phyloP scores from a whole-genome alignment of 192 early-diverging fungal species.

The Backusella morwellensis region DNA sequence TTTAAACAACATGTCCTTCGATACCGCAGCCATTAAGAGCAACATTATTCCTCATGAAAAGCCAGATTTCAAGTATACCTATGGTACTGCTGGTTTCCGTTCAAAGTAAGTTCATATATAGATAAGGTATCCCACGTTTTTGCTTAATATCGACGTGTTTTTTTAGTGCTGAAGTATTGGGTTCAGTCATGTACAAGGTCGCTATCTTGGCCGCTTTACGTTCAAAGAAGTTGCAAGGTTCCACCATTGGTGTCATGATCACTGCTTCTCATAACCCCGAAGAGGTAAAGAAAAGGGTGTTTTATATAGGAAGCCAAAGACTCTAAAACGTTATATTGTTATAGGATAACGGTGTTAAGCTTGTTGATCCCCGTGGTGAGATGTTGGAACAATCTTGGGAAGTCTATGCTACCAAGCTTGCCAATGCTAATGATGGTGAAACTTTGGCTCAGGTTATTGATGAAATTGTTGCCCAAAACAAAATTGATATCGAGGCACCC shows the following conservation, averaged over 20 bases:
- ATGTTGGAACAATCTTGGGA: slow-evolving; percentile 99
- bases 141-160: not conserved
- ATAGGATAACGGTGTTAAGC: slow-evolving; percentile 97
- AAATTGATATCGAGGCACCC: slow-evolving; percentile 66
- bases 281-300: slow-evolving; percentile 42
- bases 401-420: slow-evolving; percentile 81
- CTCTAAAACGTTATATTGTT: not conserved
- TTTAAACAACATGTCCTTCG: slow-evolving; percentile 11
- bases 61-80: slow-evolving; percentile 40
- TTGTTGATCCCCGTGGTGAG: slow-evolving; percentile 97
- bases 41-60: slow-evolving; percentile 22
- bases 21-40: slow-evolving; percentile 14
- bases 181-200: slow-evolving; percentile 90
- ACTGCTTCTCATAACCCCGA: slow-evolving; percentile 99
- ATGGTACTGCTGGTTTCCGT: slow-evolving; percentile 99
- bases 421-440: slow-evolving; percentile 77
- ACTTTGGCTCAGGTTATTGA: slow-evolving; percentile 61
- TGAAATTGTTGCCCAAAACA: slow-evolving; percentile 58
- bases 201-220: slow-evolving; percentile 90
- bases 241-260: slow-evolving; percentile 94
- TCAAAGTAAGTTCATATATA: slow-evolving; percentile 63
- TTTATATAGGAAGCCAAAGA: not conserved
- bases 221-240: slow-evolving; percentile 82
- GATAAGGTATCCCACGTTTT: not conserved
- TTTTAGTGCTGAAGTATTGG: slow-evolving; percentile 73